These are phyloP conservation scores for Xylaria sp. DNA, from an alignment of 2,329 filamentous ascomycete genomes.

Conservation along the genomic window DNA sequence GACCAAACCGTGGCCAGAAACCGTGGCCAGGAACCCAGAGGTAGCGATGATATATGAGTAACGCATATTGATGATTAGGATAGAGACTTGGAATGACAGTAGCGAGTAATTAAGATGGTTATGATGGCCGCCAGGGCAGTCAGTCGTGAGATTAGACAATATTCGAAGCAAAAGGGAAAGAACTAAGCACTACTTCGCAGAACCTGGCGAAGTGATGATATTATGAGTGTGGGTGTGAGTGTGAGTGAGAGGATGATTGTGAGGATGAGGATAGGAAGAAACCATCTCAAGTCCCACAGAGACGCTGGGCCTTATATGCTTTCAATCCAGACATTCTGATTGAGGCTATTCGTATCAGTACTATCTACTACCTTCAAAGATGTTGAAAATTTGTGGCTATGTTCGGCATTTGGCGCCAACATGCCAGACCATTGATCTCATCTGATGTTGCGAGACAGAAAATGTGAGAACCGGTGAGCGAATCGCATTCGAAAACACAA, in stretches of 20 bases:
- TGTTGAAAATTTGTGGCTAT: conserved; percentile 13
- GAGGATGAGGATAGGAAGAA: conserved; percentile 23
- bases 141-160: conserved; percentile 1
- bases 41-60: conserved; percentile 36
- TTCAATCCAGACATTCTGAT: not conserved
- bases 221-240: conserved; percentile 3
- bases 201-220: conserved; percentile 26
- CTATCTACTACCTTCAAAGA: not conserved
- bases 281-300: not conserved
- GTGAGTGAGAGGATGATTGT: too few relatives aligned
- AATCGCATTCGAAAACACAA: conserved; percentile 21
- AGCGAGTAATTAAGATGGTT: conserved; percentile 6
- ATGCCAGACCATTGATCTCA: not conserved
- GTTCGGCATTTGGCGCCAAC: conserved; percentile 11
- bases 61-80: conserved; percentile 35
- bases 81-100: not conserved
- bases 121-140: conserved; percentile 39
- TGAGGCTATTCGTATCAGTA: conserved; percentile 1
- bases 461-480: conserved; percentile 25
- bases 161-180: conserved; percentile 21
- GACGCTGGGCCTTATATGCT: conserved; percentile 12
- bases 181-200: conserved; percentile 23
- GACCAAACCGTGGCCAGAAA: conserved; percentile 41
- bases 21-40: conserved; percentile 38
- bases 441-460: conserved; percentile 26